Percentiles rank a stretch among this genome's conserved stretches.
Conservation (phyloP, 129 eudicot genomes). For the Saposhnikovia divaricata region DNA sequence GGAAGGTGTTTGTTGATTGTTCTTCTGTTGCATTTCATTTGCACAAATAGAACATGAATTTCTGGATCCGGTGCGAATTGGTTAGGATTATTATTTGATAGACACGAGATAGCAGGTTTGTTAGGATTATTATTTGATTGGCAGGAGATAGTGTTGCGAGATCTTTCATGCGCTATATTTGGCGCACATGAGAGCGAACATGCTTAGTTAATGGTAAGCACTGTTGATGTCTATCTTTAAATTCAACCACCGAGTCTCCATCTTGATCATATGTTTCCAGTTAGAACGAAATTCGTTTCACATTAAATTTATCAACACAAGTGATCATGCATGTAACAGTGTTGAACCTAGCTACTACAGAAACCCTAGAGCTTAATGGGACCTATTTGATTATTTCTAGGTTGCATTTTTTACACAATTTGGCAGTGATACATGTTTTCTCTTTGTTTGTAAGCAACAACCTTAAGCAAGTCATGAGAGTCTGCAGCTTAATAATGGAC, state of each 20-base stretch:
- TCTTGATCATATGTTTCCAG: not conserved
- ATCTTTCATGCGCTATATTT: not conserved
- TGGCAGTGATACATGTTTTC: not conserved
- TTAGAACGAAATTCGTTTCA: not conserved
- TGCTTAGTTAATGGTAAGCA: not conserved
- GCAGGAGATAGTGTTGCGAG: not conserved
- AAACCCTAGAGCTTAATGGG: conserved; percentile 8
- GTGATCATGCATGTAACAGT: conserved; percentile 3
- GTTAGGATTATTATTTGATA: not conserved
- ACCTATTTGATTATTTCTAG: not conserved
- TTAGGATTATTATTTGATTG: not conserved
- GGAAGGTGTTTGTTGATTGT: not conserved
- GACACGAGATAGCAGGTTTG: not conserved
- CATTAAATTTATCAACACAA: not conserved
- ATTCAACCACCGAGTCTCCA: not conserved
- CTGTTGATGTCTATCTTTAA: not conserved
- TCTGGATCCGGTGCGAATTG: not conserved
- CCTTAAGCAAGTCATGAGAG: conserved; percentile 4
- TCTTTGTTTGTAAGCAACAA: conserved; percentile 5
- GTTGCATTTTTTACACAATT: not conserved
- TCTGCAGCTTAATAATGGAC: conserved; percentile 1
- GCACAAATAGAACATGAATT: not conserved
- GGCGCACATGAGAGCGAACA: not conserved
- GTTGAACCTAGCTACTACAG: conserved; percentile 4
- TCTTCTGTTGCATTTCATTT: not conserved